Evolutionary conservation across 2,329 filamentous ascomycete genomes (phyloP), one percentile per base, ranked within the genome.

Genomic region (Aspergillus costaricaensis): DNA sequence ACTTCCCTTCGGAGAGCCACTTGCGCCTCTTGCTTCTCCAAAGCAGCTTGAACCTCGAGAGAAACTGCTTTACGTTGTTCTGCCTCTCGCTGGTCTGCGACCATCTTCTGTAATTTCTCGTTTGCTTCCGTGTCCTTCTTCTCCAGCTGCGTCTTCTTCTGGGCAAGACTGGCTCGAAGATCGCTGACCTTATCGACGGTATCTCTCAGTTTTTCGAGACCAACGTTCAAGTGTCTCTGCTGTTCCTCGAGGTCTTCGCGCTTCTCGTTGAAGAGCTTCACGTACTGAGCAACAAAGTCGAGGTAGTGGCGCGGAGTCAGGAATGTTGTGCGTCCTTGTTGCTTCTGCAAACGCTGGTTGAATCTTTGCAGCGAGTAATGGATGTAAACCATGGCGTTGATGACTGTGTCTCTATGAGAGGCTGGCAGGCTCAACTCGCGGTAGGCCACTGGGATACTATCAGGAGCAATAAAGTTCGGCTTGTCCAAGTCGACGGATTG

Each of bases 301-400:
- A 99, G 82, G 82, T 96, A 99, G 77, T 99, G 95, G 49, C 95
- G 89, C 49, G 95, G 95, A 10, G 96, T 99, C 59, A 99, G 86
- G 81, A 91, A 98, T 0, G 95, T 98, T 30, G 90, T 85, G 77
- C 91, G 92, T 76, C 91, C 92, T 79, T 98, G 95, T 74, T 98
- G 95, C 75, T 92, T 95, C 64, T 90, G 86, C 23, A 99, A 82
- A 70, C 92, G 93, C 67, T 85, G 82, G 73, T 99, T 99, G 84
- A 97, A 96, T 54, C 86, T 85, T 64, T 94, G 91, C 52, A 99
- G 81, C 2, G 95, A 99, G 79, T 98, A 92, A 74, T 99, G 95
- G 19, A 99, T 94, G 72, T 96, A 96, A 2, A 99, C 96, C 95
- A 99, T 99, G 0, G 93, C 91, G 75, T 99, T 99, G 76, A 99